phyloP scores from a whole-genome alignment of 768 basidiomycete genomes.

The Coprinopsis strossmayeri region DNA sequence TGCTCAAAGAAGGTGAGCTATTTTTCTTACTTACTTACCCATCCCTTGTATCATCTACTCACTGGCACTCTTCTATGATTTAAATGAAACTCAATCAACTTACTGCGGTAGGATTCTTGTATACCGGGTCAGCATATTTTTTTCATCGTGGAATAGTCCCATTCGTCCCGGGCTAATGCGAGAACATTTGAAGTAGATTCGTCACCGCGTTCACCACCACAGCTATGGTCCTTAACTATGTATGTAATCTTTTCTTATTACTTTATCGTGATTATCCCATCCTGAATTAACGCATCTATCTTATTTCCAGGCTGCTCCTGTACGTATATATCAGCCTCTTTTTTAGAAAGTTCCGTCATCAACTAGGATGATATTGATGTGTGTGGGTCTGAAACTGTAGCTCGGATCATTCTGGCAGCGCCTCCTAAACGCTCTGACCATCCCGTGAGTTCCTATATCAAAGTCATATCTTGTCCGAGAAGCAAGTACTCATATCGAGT shows the following conservation, averaged over 20 bases:
- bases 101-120: conserved; percentile 3
- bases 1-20: conserved; percentile 10
- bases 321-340: neutral
- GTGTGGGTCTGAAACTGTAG: neutral
- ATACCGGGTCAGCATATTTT: conserved; percentile 1
- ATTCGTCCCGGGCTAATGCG: too few species aligned
- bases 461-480: too few species aligned
- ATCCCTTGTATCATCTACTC: neutral
- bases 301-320: conserved; percentile 1
- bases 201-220: conserved; percentile 7
- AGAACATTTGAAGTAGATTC: neutral
- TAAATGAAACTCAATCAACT: too few species aligned
- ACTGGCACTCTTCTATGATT: too few species aligned
- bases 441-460: conserved; percentile 2
- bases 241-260: neutral
- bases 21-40: too few species aligned
- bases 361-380: too few species aligned
- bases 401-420: conserved; percentile 8
- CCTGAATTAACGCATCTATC: too few species aligned
- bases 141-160: neutral
- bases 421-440: conserved; percentile 7
- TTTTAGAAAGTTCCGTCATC: neutral
- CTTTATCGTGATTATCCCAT: neutral
- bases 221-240: conserved; percentile 9
- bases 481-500: too few species aligned